Evolutionary conservation across 208 protist species (phyloP), one percentile per base, ranked within the genome.

Genomic region (Naegleria gruberi): DNA sequence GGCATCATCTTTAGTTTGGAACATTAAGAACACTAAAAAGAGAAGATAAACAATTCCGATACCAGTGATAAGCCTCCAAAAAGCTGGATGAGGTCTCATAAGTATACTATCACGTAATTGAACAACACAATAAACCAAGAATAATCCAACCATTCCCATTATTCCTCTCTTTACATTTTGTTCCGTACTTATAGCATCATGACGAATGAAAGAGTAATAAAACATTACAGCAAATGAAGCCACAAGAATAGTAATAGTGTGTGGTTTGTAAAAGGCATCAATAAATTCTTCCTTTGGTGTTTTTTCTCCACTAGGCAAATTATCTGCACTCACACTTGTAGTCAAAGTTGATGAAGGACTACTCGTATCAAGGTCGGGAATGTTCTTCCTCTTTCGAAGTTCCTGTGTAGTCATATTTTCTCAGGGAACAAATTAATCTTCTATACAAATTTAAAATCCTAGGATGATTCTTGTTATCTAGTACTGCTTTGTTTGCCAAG

Each of bases 11-110:
- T 81, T 91, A n/a, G 88, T 89, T 89, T 93, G 93, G 30, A 85
- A 87, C 15, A 65, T 57, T 34, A 87, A 90, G 46, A 91, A 82
- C 1, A 82, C 23, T n/a, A 89, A 34, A n/a, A 46, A 44, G 2
- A 46, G 26, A 4, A 73, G 81, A 34, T 89, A 89, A 12, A 98
- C 45, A 30, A 99, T 91, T 44, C 94, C 95, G 42, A 95, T 44
- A 47, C 97, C 96, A n/a, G 98, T 94, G 10, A 98, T 95, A 0
- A 94, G 85, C 26, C 97, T 94, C 98, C 98, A 99, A 44, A 99
- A 91, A 57, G 93, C 94, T 42, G 98, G 98, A 93, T 99, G 98
- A 40, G 98, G 98, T n/a, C 97, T 94, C 51, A 97, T 93, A 89
- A 99, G 94, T 23, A 97, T 91, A 40, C 95, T 96, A 93, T 98